Conservation (phyloP, 2,329 filamentous ascomycete species). For the Penicillium hordei region DNA sequence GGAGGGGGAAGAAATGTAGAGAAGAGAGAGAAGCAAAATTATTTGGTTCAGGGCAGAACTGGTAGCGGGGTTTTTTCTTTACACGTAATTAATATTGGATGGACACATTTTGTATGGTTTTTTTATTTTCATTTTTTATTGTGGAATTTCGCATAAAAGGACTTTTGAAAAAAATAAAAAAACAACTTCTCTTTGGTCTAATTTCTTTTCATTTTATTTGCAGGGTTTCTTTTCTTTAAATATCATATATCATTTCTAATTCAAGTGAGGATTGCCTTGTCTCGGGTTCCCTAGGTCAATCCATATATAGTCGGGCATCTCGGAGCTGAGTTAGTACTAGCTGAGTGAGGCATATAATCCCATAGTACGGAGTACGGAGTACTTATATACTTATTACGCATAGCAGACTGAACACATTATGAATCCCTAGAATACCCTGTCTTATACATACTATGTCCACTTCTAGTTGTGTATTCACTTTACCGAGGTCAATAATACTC, state of each 20-base stretch:
- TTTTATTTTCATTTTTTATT: conserved; percentile 9
- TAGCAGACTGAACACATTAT: not conserved
- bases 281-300: not conserved
- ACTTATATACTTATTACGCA: not conserved
- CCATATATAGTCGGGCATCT: not conserved
- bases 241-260: not conserved
- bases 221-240: not conserved
- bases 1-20: conserved; percentile 18
- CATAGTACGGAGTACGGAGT: not conserved
- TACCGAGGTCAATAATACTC: conserved; percentile 5
- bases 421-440: not conserved
- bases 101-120: not conserved
- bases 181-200: not conserved
- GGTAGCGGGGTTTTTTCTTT: conserved; percentile 27
- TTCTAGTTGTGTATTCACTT: not conserved
- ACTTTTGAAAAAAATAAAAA: not conserved
- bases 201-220: not conserved
- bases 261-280: not conserved
- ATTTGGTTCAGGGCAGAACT: conserved; percentile 28
- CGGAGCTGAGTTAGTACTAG: not conserved
- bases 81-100: conserved; percentile 12
- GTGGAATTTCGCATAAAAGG: conserved; percentile 19
- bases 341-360: not conserved
- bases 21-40: conserved; percentile 30
- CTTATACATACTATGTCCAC: not conserved